phyloP scores from a whole-genome alignment of 2,329 filamentous ascomycete species.

The Colletotrichum sansevieriae region DNA sequence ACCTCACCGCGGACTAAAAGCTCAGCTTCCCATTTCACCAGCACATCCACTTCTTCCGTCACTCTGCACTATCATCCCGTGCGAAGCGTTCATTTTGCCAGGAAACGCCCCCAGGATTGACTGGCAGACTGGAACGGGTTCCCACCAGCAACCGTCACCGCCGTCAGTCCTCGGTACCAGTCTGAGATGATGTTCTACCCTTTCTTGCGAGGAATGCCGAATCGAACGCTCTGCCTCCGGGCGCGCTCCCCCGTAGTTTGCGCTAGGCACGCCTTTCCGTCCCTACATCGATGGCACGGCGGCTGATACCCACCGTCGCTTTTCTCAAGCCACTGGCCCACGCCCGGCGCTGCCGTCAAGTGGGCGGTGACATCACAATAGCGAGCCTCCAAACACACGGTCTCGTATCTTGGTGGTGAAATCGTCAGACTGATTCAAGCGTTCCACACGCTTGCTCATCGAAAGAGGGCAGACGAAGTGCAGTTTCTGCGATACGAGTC shows the following conservation, averaged over 20 bases:
- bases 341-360: constrained; percentile 28
- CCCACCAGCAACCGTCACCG: constrained; percentile 30
- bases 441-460: constrained; percentile 25
- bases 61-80: constrained; percentile 19
- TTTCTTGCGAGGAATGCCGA: constrained; percentile 24
- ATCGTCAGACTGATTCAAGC: constrained; percentile 32
- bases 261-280: constrained; percentile 35
- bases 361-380: constrained; percentile 38
- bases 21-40: constrained; percentile 35
- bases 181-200: constrained; percentile 9
- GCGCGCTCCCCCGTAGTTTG: not conserved
- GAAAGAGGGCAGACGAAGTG: not conserved
- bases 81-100: constrained; percentile 21
- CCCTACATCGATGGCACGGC: constrained; percentile 16
- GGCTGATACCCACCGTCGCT: constrained; percentile 27
- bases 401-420: constrained; percentile 29
- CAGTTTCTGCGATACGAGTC: constrained; percentile 28
- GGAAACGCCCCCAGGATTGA: constrained; percentile 13
- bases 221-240: constrained; percentile 5
- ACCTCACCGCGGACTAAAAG: constrained; percentile 3
- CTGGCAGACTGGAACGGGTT: constrained; percentile 27
- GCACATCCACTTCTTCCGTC: constrained; percentile 31
- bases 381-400: constrained; percentile 7
- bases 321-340: constrained; percentile 20
- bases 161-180: constrained; percentile 28